Percentiles rank a stretch among this genome's conserved stretches.
These are phyloP conservation scores for Paraphoma chrysanthemicola DNA, from an alignment of 2,329 filamentous ascomycete genomes.

Conservation along the genomic window DNA sequence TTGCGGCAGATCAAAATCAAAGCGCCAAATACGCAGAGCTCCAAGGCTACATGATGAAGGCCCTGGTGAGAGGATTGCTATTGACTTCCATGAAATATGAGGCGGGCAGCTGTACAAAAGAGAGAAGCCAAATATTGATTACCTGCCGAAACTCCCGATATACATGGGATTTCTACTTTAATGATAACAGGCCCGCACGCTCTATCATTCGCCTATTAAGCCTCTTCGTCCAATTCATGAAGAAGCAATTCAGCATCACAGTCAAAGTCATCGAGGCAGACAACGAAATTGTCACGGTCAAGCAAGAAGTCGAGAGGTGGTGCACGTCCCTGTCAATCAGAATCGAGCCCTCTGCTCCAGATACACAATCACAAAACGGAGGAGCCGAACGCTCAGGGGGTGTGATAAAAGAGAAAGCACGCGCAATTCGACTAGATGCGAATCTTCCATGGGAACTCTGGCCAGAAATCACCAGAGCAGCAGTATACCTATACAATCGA, in stretches of 20 bases:
- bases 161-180: slow-evolving; percentile 6
- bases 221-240: not conserved
- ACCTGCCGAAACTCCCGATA: not conserved
- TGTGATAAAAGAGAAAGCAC: slow-evolving; percentile 8
- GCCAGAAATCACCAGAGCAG: slow-evolving; percentile 7
- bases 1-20: not conserved
- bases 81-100: slow-evolving; percentile 7
- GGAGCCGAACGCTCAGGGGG: slow-evolving; percentile 9
- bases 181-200: not conserved
- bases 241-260: slow-evolving; percentile 1
- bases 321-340: not conserved
- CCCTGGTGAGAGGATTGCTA: not conserved
- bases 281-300: slow-evolving; percentile 2
- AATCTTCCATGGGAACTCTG: slow-evolving; percentile 6
- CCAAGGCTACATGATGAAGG: not conserved
- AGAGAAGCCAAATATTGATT: slow-evolving; percentile 6
- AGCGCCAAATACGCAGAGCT: not conserved
- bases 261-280: slow-evolving; percentile 9
- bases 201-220: slow-evolving; percentile 3
- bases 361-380: slow-evolving; percentile 11
- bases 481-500: slow-evolving; percentile 13
- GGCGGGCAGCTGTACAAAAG: slow-evolving; percentile 3
- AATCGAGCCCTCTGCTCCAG: slow-evolving; percentile 7
- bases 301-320: slow-evolving; percentile 3
- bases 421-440: slow-evolving; percentile 4